Evolutionary conservation across 176 grass and related monocot genomes (phyloP).

Genomic region (Ensete ventricosum): DNA sequence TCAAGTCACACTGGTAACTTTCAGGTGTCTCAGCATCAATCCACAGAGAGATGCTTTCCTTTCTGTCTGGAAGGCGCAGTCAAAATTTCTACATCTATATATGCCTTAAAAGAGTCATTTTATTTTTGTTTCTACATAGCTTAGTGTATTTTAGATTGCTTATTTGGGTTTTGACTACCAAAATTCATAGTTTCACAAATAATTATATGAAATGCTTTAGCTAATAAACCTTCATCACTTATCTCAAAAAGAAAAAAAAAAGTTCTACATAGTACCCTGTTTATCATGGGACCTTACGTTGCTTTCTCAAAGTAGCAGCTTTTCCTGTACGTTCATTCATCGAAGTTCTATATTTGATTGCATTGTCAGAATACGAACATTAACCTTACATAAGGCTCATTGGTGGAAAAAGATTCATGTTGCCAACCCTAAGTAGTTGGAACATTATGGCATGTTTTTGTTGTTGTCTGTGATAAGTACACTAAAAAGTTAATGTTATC

Average conservation of each 20-base stretch:
- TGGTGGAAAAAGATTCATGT: no score
- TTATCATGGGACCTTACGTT: no score
- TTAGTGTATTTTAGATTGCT: neutral
- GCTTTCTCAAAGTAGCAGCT: neutral
- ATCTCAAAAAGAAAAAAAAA: neutral
- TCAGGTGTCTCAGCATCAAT: neutral
- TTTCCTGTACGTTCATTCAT: neutral
- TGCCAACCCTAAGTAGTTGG: no score
- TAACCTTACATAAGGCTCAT: no score
- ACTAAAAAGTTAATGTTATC: neutral
- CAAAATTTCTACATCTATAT: neutral
- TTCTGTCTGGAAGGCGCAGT: neutral
- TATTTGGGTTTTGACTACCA: neutral
- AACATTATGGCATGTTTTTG: neutral
- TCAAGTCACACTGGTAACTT: neutral
- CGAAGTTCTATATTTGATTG: neutral
- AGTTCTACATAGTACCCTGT: no score
- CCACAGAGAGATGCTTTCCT: neutral
- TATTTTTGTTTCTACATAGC: neutral
- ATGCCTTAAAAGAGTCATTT: neutral
- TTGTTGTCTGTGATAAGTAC: neutral
- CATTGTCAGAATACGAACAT: no score
- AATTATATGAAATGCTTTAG: neutral
- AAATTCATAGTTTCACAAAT: neutral
- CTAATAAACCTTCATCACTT: neutral